A percentile compares a stretch with the other conserved stretches of the same genome.
Evolutionary conservation across 306 rosid species (phyloP).

Genomic region (Dryas octopetala): DNA sequence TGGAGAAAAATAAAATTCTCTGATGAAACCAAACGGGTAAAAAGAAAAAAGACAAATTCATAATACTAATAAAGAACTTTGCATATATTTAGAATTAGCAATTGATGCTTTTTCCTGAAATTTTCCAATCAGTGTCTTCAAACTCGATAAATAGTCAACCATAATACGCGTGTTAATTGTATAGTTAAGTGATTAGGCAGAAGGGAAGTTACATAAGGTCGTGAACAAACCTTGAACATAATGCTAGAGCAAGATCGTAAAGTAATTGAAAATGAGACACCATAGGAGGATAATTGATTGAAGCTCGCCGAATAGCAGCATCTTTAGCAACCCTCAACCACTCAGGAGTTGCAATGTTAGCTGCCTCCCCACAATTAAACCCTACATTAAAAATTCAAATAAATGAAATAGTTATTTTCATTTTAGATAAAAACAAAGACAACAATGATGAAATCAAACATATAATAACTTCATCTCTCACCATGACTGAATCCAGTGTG

Average conservation of each 20-base stretch:
- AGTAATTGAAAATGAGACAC: conserved; percentile 97
- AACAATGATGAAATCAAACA: neutral
- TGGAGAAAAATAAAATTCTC: neutral
- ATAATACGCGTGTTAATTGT: neutral
- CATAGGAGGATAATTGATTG: conserved; percentile 96
- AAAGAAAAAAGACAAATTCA: neutral
- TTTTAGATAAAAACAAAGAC: conserved; percentile 15
- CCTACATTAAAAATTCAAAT: conserved; percentile 48
- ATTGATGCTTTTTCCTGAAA: neutral
- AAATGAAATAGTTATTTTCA: conserved; percentile 30
- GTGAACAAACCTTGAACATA: conserved; percentile 81
- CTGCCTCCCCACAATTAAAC: conserved; percentile 97
- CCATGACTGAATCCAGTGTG: conserved; percentile 99
- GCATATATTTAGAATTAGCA: neutral
- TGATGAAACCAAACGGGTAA: neutral
- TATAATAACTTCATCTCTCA: conserved; percentile 36
- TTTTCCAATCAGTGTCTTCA: neutral
- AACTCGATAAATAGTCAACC: conserved; percentile 10
- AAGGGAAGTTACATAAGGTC: conserved; percentile 20
- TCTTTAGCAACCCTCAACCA: conserved; percentile 97
- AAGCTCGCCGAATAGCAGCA: conserved; percentile 98
- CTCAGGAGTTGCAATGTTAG: conserved; percentile 98
- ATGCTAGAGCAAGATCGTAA: conserved; percentile 92
- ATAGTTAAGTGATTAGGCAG: conserved; percentile 14
- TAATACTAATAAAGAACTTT: neutral